Conservation (phyloP, 1,139 yeast genomes). For the Chernovozyma sophiae-reginae region DNA sequence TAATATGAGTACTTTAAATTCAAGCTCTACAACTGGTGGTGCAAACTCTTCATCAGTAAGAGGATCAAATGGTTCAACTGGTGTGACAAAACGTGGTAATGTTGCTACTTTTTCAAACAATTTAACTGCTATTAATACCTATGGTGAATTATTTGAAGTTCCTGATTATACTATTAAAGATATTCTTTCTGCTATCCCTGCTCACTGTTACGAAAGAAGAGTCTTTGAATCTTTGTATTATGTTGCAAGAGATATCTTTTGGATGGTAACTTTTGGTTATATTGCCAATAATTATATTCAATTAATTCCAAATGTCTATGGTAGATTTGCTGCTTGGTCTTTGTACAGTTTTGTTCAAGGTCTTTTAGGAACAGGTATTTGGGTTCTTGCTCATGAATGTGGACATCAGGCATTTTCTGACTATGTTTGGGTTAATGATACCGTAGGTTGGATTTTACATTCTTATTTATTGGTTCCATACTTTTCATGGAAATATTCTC, state of each 20-base stretch:
- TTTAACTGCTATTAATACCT: constrained; percentile 46
- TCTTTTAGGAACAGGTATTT: constrained; percentile 50
- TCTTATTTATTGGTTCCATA: constrained; percentile 56
- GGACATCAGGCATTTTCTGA: constrained; percentile 63
- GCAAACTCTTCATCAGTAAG: background rate
- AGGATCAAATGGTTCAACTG: background rate
- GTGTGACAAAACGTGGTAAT: constrained; percentile 30
- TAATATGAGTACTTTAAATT: constrained; percentile 5
- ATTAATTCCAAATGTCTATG: constrained; percentile 34
- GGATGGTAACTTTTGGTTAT: constrained; percentile 40
- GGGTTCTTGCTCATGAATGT: constrained; percentile 67
- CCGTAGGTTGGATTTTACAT: constrained; percentile 59
- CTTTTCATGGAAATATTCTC: constrained; percentile 60
- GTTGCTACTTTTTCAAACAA: constrained; percentile 28
- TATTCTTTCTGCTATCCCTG: constrained; percentile 56
- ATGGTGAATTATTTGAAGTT: constrained; percentile 54
- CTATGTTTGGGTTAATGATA: constrained; percentile 51
- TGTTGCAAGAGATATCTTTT: constrained; percentile 53
- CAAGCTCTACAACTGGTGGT: background rate
- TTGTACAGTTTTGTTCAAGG: constrained; percentile 42
- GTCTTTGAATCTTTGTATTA: constrained; percentile 47
- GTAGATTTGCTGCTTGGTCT: constrained; percentile 58
- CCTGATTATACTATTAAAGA: constrained; percentile 65
- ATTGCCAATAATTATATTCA: constrained; percentile 51
- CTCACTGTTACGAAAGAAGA: constrained; percentile 57